phyloP scores from a whole-genome alignment of 768 basidiomycete genomes.

The Trametes villosa region DNA sequence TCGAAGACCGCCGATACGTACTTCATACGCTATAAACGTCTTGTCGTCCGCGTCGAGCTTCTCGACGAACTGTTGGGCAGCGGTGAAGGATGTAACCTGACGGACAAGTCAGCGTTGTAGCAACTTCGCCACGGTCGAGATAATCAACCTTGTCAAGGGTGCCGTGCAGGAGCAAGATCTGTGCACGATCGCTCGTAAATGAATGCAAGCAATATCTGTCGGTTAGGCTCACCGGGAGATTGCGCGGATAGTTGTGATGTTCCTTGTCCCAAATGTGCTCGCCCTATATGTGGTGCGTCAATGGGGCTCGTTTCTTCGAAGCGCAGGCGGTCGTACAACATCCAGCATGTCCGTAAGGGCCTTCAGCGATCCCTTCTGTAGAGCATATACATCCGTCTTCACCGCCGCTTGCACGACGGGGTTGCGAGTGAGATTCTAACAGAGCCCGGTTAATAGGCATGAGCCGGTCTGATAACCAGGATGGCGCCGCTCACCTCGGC shows the following conservation, averaged over 20 bases:
- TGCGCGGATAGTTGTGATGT: not conserved
- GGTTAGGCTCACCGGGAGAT: not conserved
- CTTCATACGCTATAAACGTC: not conserved
- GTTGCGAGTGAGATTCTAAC: not conserved
- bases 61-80: not conserved
- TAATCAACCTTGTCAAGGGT: not conserved
- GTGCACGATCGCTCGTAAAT: not conserved
- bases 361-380: not conserved
- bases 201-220: too few relatives aligned
- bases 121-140: not conserved
- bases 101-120: not conserved
- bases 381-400: not conserved
- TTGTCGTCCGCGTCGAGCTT: not conserved
- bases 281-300: not conserved
- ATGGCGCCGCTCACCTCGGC: not conserved
- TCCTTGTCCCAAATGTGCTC: not conserved
- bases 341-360: not conserved
- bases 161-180: conserved; percentile 1
- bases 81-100: not conserved
- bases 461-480: not conserved
- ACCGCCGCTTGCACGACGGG: not conserved
- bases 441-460: not conserved
- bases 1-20: too few relatives aligned
- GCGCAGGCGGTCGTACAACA: not conserved
- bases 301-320: not conserved